Conservation (phyloP, 208 protist genomes). For the Giardia muris region DNA sequence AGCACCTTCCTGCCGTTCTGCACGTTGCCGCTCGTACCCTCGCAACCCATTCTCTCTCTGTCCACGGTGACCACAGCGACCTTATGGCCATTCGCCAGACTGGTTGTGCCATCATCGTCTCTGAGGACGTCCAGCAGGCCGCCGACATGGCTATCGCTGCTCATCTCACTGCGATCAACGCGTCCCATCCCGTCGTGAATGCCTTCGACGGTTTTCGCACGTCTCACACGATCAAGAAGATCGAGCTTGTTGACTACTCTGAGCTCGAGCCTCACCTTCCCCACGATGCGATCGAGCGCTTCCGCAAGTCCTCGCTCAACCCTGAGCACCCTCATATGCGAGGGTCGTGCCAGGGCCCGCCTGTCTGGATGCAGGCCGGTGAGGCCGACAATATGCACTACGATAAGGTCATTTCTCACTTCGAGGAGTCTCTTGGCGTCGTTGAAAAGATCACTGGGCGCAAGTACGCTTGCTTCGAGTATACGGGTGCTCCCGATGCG, state of each 20-base stretch:
- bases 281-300: constrained; percentile 35
- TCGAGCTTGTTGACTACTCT: constrained; percentile 29
- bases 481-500: constrained; percentile 48
- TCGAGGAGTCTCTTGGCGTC: constrained; percentile 46
- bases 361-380: constrained; percentile 52
- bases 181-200: constrained; percentile 46
- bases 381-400: constrained; percentile 50
- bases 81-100: constrained; percentile 51
- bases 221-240: constrained; percentile 44
- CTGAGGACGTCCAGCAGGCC: constrained; percentile 49
- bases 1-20: constrained; percentile 52
- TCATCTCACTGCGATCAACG: constrained; percentile 52
- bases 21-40: constrained; percentile 53
- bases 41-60: constrained; percentile 49
- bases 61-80: constrained; percentile 57
- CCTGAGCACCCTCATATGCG: constrained; percentile 45
- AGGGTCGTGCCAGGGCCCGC: constrained; percentile 46
- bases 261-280: constrained; percentile 32
- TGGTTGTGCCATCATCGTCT: constrained; percentile 49
- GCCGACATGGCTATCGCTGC: constrained; percentile 49
- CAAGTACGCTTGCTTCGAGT: constrained; percentile 51
- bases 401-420: constrained; percentile 40
- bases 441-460: constrained; percentile 47
- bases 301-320: constrained; percentile 45
- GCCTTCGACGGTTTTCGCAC: constrained; percentile 54